phyloP scores from a whole-genome alignment of 805 yeast genomes.

The Candida maris region DNA sequence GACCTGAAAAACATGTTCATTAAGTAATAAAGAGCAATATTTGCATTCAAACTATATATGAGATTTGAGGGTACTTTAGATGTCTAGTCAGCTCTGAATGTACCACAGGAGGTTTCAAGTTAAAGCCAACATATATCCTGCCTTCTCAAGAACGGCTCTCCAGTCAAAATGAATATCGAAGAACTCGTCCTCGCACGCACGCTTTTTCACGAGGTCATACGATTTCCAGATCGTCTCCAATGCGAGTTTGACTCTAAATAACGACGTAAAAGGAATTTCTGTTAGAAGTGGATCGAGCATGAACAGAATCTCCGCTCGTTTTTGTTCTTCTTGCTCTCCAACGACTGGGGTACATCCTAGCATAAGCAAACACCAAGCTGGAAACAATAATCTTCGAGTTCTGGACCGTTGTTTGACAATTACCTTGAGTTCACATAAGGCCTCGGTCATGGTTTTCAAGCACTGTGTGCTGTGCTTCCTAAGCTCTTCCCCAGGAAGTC shows the following conservation, averaged over 20 bases:
- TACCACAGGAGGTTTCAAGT: conserved; percentile 13
- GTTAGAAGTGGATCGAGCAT: conserved; percentile 18
- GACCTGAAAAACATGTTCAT: no score
- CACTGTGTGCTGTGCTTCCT: neutral
- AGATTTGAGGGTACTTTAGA: no score
- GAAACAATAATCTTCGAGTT: conserved; percentile 22
- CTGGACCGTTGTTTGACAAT: conserved; percentile 8
- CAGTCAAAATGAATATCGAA: conserved; percentile 21
- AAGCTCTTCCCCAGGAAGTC: conserved; percentile 4
- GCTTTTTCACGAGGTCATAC: conserved; percentile 15
- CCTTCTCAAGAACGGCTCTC: conserved; percentile 26
- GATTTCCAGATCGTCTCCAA: conserved; percentile 30
- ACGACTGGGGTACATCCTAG: conserved; percentile 18
- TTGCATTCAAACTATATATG: no score
- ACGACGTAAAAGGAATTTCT: conserved; percentile 29
- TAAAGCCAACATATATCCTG: conserved; percentile 24
- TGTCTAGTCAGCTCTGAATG: no score
- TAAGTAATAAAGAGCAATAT: no score
- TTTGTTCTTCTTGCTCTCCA: conserved; percentile 8
- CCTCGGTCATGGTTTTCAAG: conserved; percentile 6
- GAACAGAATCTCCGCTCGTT: conserved; percentile 17
- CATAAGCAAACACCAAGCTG: conserved; percentile 32
- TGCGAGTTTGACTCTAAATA: conserved; percentile 20
- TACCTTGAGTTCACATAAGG: conserved; percentile 9
- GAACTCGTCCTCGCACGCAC: conserved; percentile 7